Evolutionary conservation across 2,329 filamentous ascomycete species (phyloP).

Genomic region (Boeremia exigua): DNA sequence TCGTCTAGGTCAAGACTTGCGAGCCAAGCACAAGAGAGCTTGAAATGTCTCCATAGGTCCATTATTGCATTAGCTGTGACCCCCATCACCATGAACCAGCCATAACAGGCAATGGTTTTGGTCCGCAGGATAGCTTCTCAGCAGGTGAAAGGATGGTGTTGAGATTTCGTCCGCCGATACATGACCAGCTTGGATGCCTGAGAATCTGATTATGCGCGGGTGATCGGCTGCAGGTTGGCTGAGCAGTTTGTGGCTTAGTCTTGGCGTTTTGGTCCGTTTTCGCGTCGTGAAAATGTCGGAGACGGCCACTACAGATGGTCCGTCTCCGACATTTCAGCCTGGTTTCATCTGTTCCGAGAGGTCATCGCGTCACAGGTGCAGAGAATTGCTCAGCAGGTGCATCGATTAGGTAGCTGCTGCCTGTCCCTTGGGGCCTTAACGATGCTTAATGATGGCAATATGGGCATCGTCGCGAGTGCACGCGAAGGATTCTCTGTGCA

Average conservation of each 20-base stretch:
- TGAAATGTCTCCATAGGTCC: slow-evolving; percentile 3
- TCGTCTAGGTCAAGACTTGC: slow-evolving; percentile 6
- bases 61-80: neutral
- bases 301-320: slow-evolving; percentile 6
- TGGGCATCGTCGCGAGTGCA: neutral
- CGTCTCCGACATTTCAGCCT: slow-evolving; percentile 3
- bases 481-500: neutral
- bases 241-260: slow-evolving; percentile 8
- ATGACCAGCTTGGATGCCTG: slow-evolving; percentile 11
- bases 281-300: slow-evolving; percentile 10
- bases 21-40: slow-evolving; percentile 8
- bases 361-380: slow-evolving; percentile 4
- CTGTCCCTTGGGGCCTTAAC: neutral
- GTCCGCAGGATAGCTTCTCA: neutral
- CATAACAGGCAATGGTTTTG: neutral
- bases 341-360: slow-evolving; percentile 2
- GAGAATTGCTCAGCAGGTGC: neutral
- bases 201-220: slow-evolving; percentile 6
- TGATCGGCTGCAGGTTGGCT: slow-evolving; percentile 8
- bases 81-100: neutral
- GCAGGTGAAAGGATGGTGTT: slow-evolving; percentile 1
- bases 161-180: slow-evolving; percentile 13
- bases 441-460: neutral
- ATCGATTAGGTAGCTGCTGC: slow-evolving; percentile 6
- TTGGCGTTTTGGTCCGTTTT: slow-evolving; percentile 5